These are phyloP conservation scores for Breviolum minutum DNA, from an alignment of 73 alveolate species.

Conservation along the genomic window DNA sequence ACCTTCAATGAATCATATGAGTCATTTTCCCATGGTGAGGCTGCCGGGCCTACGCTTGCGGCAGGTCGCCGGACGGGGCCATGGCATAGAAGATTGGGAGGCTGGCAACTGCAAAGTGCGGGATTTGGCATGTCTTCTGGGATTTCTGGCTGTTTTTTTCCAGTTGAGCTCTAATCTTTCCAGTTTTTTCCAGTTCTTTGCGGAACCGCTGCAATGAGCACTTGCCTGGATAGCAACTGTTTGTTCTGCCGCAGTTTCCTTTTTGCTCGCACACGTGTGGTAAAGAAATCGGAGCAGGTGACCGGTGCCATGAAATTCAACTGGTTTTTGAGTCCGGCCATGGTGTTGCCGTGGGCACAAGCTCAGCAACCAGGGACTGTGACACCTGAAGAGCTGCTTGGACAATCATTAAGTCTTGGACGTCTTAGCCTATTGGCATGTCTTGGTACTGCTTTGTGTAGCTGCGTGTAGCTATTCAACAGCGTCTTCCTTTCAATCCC, in stretches of 20 bases:
- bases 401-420: no score
- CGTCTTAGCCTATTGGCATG: no score
- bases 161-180: no score
- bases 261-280: not conserved
- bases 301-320: not conserved
- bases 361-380: slow-evolving; percentile 52
- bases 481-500: no score
- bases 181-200: no score
- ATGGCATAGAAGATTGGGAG: slow-evolving; percentile 86
- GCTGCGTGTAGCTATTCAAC: no score
- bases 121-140: no score
- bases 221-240: not conserved
- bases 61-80: slow-evolving; percentile 65
- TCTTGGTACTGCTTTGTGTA: no score
- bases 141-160: no score
- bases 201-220: no score
- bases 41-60: slow-evolving; percentile 43
- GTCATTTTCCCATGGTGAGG: not conserved
- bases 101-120: not conserved
- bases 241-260: not conserved
- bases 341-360: slow-evolving; percentile 16
- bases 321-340: not conserved
- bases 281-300: no score
- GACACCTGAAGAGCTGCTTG: slow-evolving; percentile 35
- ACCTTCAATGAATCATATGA: not conserved